Evolutionary conservation across 2,329 filamentous ascomycete species (phyloP).

Genomic region (Arthrobotrys megalospora): DNA sequence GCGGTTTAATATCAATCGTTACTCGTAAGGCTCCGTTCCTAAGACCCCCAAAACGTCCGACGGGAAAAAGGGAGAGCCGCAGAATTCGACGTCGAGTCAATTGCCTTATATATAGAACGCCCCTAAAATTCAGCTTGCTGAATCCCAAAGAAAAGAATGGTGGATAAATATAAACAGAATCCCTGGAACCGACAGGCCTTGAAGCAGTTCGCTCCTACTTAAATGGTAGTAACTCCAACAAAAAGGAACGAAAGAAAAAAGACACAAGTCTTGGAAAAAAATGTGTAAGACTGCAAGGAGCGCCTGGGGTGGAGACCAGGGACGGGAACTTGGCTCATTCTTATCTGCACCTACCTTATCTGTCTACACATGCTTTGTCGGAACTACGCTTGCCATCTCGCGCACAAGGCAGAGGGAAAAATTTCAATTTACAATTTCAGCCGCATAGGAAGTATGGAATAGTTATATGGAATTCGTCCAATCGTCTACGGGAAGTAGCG

Average conservation of each 20-base stretch:
- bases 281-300: slow-evolving; percentile 13
- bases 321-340: slow-evolving; percentile 30
- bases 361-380: background rate
- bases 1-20: slow-evolving; percentile 3
- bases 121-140: background rate
- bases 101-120: slow-evolving; percentile 18
- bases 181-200: slow-evolving; percentile 10
- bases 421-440: slow-evolving; percentile 28
- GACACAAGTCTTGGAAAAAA: background rate
- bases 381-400: background rate
- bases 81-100: slow-evolving; percentile 2
- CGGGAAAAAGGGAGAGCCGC: background rate
- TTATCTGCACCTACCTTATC: slow-evolving; percentile 58
- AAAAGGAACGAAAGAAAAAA: slow-evolving; percentile 1
- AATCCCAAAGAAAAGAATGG: slow-evolving; percentile 6
- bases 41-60: background rate
- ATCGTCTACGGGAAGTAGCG: slow-evolving; percentile 15
- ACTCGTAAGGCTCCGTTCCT: background rate
- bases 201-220: slow-evolving; percentile 9
- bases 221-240: slow-evolving; percentile 10
- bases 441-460: slow-evolving; percentile 11
- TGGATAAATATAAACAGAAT: slow-evolving; percentile 25
- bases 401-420: background rate
- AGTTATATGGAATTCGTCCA: slow-evolving; percentile 11
- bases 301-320: slow-evolving; percentile 17